phyloP scores from a whole-genome alignment of 2,329 filamentous ascomycete species.

The Ophioceras dolichostomum region DNA sequence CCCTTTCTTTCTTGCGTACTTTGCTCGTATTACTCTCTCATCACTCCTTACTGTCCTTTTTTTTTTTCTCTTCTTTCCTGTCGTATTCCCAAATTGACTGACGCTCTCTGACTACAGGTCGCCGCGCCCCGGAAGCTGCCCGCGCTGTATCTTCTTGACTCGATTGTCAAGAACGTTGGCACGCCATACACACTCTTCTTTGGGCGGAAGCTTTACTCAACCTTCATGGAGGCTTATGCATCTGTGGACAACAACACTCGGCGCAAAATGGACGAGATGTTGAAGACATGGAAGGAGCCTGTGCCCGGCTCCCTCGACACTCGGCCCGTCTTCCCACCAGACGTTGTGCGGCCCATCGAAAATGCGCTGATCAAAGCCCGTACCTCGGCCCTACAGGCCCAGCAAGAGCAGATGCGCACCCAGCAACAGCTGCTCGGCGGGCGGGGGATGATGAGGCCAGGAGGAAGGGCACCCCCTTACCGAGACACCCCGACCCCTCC shows the following conservation, averaged over 20 bases:
- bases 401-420: slow-evolving; percentile 40
- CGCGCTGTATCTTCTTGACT: slow-evolving; percentile 95
- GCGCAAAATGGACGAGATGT: slow-evolving; percentile 90
- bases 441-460: slow-evolving; percentile 1
- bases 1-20: no score
- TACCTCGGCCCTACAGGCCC: slow-evolving; percentile 46
- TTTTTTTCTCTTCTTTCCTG: no score
- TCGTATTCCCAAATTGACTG: no score
- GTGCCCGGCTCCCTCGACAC: slow-evolving; percentile 87
- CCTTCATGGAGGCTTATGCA: slow-evolving; percentile 93
- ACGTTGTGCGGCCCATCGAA: slow-evolving; percentile 84
- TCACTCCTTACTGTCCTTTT: no score
- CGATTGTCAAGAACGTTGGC: slow-evolving; percentile 96
- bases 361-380: slow-evolving; percentile 80
- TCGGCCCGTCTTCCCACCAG: slow-evolving; percentile 80
- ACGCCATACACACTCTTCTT: slow-evolving; percentile 96
- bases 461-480: slow-evolving; percentile 42
- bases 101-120: no score
- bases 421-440: slow-evolving; percentile 43
- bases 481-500: slow-evolving; percentile 67
- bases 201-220: slow-evolving; percentile 79
- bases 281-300: slow-evolving; percentile 96
- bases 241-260: slow-evolving; percentile 74
- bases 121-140: slow-evolving; percentile 82
- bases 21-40: no score